These are phyloP conservation scores for Kluyveromyces dobzhanskii DNA, from an alignment of 805 yeast genomes.

Conservation along the genomic window DNA sequence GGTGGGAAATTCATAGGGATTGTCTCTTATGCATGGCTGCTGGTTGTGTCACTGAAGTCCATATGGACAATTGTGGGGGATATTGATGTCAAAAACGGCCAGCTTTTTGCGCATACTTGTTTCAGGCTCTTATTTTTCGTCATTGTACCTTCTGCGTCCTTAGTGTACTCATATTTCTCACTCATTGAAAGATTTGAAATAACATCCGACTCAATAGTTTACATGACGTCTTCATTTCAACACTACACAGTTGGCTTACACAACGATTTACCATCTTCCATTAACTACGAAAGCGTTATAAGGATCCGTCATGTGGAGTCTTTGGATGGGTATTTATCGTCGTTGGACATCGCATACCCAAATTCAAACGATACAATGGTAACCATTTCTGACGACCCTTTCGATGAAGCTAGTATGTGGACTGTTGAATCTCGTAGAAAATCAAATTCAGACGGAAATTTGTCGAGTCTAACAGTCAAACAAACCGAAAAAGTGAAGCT, in stretches of 20 bases:
- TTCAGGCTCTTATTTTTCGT: constrained; percentile 39
- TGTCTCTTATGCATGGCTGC: constrained; percentile 59
- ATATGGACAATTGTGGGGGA: constrained; percentile 72
- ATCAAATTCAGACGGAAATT: constrained; percentile 21
- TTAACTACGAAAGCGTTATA: constrained; percentile 64
- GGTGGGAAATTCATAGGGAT: constrained; percentile 57
- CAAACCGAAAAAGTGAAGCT: constrained; percentile 54
- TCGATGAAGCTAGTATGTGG: constrained; percentile 66
- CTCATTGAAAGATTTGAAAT: constrained; percentile 10
- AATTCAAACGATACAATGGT: constrained; percentile 77
- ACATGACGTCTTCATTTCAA: constrained; percentile 62
- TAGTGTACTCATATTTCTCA: constrained; percentile 25
- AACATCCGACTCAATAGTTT: constrained; percentile 21
- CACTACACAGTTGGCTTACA: constrained; percentile 41
- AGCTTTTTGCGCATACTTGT: constrained; percentile 34
- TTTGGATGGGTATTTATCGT: constrained; percentile 72
- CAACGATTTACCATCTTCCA: constrained; percentile 44
- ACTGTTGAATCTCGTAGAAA: constrained; percentile 39
- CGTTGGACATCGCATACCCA: constrained; percentile 57
- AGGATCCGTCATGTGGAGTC: constrained; percentile 63
- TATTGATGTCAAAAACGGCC: constrained; percentile 34
- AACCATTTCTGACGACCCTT: constrained; percentile 54
- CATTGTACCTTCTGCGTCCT: constrained; percentile 50
- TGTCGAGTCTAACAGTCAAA: constrained; percentile 29
- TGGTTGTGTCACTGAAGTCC: constrained; percentile 37